Evolutionary conservation across 176 grass and related monocot species (phyloP).

Genomic region (Eleusine indica): DNA sequence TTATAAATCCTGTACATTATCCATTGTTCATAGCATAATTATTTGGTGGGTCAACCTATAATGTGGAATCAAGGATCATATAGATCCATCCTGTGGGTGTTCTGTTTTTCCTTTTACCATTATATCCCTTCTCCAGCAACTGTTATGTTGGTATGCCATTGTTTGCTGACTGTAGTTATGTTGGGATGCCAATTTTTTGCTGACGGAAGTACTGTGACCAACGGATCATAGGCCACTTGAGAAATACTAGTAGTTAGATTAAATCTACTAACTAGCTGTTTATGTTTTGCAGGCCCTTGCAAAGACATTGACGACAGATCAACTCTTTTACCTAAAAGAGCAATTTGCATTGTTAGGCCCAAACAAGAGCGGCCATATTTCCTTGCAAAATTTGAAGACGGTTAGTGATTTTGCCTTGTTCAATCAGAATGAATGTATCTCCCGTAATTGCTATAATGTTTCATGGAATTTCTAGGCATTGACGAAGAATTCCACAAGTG

Average conservation of each 20-base stretch:
- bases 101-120: background rate
- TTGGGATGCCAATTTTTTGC: slow-evolving; percentile 19
- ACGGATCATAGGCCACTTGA: background rate
- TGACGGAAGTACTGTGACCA: background rate
- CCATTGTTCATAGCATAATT: background rate
- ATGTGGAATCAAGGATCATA: background rate
- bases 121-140: background rate
- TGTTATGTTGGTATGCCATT: slow-evolving; percentile 1
- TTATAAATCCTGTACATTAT: background rate
- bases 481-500: slow-evolving; percentile 56
- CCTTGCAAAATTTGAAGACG: slow-evolving; percentile 67
- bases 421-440: background rate
- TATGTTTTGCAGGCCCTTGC: slow-evolving; percentile 64
- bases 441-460: slow-evolving; percentile 12
- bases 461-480: slow-evolving; percentile 48
- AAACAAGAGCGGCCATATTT: slow-evolving; percentile 62
- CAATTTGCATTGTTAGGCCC: slow-evolving; percentile 65
- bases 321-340: slow-evolving; percentile 63
- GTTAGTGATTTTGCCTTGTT: slow-evolving; percentile 43
- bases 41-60: background rate
- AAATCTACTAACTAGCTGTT: slow-evolving; percentile 23
- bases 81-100: slow-evolving; percentile 1
- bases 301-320: slow-evolving; percentile 64
- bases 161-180: slow-evolving; percentile 22
- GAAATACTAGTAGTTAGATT: background rate